phyloP scores from a whole-genome alignment of 495 filamentous ascomycete species.

The Tuber aestivum region DNA sequence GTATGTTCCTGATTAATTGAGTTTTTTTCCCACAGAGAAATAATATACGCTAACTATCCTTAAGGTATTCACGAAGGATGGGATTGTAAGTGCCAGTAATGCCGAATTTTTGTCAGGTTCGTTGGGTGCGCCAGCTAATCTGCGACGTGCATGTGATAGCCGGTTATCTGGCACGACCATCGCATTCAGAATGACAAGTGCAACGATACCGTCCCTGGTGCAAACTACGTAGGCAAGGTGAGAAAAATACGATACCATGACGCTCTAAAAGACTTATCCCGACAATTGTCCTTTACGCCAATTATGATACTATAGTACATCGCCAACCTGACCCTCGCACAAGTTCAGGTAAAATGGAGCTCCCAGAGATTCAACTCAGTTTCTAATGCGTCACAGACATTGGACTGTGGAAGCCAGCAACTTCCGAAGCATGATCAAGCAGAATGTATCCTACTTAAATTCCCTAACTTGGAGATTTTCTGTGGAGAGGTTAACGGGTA shows the following conservation, averaged over 20 bases:
- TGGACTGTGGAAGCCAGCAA: constrained; percentile 40
- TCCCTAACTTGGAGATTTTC: not conserved
- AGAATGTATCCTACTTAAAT: constrained; percentile 18
- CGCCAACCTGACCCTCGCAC: constrained; percentile 41
- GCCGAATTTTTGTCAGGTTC: not conserved
- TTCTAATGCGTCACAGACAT: constrained; percentile 25
- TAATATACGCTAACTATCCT: not conserved
- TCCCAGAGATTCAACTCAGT: not conserved
- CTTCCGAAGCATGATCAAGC: constrained; percentile 25
- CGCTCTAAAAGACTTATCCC: not conserved
- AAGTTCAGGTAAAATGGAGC: constrained; percentile 37
- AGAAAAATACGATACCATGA: not conserved
- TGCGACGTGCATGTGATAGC: constrained; percentile 17
- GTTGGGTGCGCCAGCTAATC: not conserved
- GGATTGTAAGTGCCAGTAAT: constrained; percentile 28
- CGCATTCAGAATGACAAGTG: constrained; percentile 37
- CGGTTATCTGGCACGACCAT: constrained; percentile 44
- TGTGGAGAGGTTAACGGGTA: constrained; percentile 2
- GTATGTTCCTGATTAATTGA: not conserved
- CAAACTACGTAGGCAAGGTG: constrained; percentile 40
- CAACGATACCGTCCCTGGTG: constrained; percentile 32
- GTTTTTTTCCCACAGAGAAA: not conserved
- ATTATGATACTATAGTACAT: constrained; percentile 28
- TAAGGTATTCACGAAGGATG: constrained; percentile 42
- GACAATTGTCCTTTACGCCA: not conserved